Evolutionary conservation across 345 rosid species (phyloP), one percentile per base, ranked within the genome.

Genomic region (Lepidium africanum): DNA sequence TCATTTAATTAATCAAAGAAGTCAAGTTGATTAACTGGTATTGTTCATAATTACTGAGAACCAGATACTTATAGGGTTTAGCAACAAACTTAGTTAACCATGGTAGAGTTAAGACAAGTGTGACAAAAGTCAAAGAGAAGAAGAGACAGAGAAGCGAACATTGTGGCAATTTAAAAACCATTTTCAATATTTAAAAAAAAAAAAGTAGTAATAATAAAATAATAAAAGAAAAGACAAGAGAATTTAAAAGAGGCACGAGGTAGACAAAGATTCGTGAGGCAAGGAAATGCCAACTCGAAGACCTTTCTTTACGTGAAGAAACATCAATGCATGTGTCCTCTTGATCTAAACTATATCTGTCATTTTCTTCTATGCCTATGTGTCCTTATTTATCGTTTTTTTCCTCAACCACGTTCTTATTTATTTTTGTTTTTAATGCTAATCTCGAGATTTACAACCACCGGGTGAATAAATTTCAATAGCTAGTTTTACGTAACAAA

Each of bases 221-320:
- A 19, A 39, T 15, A 32, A 21, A 25, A 25, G 27, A 25, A 1
- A 52, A 25, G 76, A 74, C 67, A 52, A 62, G 64, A 67, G 73
- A 74, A 68, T 67, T 70, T 61, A 66, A 80, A 75, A 65, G 76
- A 52, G 67, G 85, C 87, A 84, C 81, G 58, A 78, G 86, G 96
- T 82, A 79, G 96, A 86, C 91, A 87, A 77, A 90, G 94, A 90
- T 90, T 85, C 91, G 88, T 72, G 85, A 85, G 85, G 84, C 77
- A 76, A 84, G 96, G 91, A 81, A 84, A 77, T 73, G 79, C 79
- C 84, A 77, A 72, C 83, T 66, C 77, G 47, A 72, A 65, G 76
- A 60, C 71, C 53, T 72, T 72, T 72, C 60, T 72, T 65, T 72
- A 72, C 76, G 76, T 72, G 76, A 65, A 72, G 76, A 73, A 65